Evolutionary conservation across 169 alveolate species (phyloP), one percentile per base, ranked within the genome.

Genomic region (Cryptosporidium bovis): DNA sequence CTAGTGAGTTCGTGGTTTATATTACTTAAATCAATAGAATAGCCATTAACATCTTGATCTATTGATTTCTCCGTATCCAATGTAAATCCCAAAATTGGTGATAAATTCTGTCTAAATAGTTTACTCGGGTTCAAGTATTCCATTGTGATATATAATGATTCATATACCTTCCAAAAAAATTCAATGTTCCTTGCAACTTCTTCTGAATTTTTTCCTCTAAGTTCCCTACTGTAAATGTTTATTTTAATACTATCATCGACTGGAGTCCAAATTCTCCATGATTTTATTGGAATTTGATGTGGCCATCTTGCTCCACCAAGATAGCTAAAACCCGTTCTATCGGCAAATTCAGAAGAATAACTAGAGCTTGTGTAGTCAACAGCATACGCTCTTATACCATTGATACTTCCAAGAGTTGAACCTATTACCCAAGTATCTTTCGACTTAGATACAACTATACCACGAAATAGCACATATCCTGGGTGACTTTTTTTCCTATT

Each of bases 301-400:
- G 87, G 87, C 87, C 87, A 77, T 58, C 87, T 33, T 34, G 87
- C 56, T 36, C 87, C 87, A 46, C 87, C 87, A 77, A 44, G 64
- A 56, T 77, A 77, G 12, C n/a, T 44, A 60, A 77, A 60, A 16
- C 87, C 87, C 15, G 71, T 40, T 46, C 77, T 77, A 27, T 44
- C 33, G 0, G 36, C 34, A 15, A 77, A 56, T 53, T 36, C 44
- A 60, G 34, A 13, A 13, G 69, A 56, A 60, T 60, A 53, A 8
- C 51, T 44, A n/a, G 31, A 24, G 16, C 34, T 24, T 55, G 36
- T 36, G 44, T 77, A 60, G 40, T 77, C 87, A 7, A 77, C 51
- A 1, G 87, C 87, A 44, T 77, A 77, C 33, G 87, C 87, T 64
- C 64, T 77, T 40, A 77, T 77, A 40, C 87, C 87, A 24, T 77